Base-by-base conservation (phyloP, 768 basidiomycete genomes). In the Podaxis carcinomalis region DNA sequence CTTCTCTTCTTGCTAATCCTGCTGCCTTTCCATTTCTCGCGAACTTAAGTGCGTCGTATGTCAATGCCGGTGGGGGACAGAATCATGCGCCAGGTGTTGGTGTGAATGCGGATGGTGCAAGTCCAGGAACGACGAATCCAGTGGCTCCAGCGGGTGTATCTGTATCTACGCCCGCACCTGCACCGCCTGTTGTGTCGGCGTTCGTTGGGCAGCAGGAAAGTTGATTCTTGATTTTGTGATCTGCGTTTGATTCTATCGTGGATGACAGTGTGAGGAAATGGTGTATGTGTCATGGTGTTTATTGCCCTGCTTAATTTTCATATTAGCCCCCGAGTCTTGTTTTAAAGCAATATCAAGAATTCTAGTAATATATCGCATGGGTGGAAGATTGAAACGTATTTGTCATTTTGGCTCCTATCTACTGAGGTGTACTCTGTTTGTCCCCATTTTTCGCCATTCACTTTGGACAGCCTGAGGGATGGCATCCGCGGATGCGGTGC, bases 161-260 rank as follows among this genome's bases (percentile, higher is more conserved):
- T 40, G 19, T 44, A 14, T 25, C 58, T 32, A 32, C 50, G 21
- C 52, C 52, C 3, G 37, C 36, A 23, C 14, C 16, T 28, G 16
- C 42, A 9, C 51, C 59, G 14, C 51, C 59, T 53, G 32, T 47
- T 23, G 28, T 32, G 16, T 32, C 59, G n/a, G 51, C 51, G 10
- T 52, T 60, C 39, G 42, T 60, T 19, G 51, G 59, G 14, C 59
- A 60, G 21, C 51, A 53, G 14, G 51, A 53, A 10, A 53, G 59
- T 36, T 60, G 42, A 60, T 35, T 14, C n/a, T 54, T 16, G 42
- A 19, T 19, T 7, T 44, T 44, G 19, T 44, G 42, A 14, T n/a
- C 5, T 44, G 42, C 16, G 42, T 1, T 13, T 40, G 40, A 16
- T 13, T 40, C 4, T 40, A 40, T 44, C 1, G 0, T 44, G 5